Conservation (phyloP, 2,329 filamentous ascomycete genomes). For the Lachnellula occidentalis region DNA sequence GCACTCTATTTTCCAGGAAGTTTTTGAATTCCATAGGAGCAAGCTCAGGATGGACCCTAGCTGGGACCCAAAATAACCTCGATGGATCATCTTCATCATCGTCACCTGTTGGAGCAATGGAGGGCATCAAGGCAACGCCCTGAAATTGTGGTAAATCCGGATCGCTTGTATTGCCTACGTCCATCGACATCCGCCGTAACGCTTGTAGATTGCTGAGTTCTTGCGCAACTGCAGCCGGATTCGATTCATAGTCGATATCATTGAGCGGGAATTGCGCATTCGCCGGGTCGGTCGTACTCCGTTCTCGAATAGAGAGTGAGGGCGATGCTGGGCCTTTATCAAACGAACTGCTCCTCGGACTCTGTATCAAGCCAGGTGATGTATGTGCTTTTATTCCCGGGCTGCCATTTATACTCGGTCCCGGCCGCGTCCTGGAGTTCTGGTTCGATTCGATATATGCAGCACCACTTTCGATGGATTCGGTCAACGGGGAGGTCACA, state of each 20-base stretch:
- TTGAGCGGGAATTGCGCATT: slow-evolving; percentile 61
- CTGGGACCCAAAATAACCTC: slow-evolving; percentile 90
- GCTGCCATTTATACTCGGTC: slow-evolving; percentile 25
- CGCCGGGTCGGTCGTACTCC: slow-evolving; percentile 43
- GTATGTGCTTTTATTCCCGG: slow-evolving; percentile 25
- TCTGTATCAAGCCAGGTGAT: slow-evolving; percentile 28
- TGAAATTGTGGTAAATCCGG: slow-evolving; percentile 73
- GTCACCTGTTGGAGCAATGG: slow-evolving; percentile 63
- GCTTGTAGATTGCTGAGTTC: slow-evolving; percentile 70
- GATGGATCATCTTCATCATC: slow-evolving; percentile 86
- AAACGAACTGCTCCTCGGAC: slow-evolving; percentile 25
- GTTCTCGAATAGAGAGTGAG: slow-evolving; percentile 33
- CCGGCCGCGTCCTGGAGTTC: slow-evolving; percentile 19
- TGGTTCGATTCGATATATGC: slow-evolving; percentile 24
- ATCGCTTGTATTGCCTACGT: slow-evolving; percentile 57
- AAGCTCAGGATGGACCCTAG: slow-evolving; percentile 86
- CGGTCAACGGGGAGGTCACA: slow-evolving; percentile 37
- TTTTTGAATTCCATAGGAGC: slow-evolving; percentile 95
- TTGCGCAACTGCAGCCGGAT: slow-evolving; percentile 65
- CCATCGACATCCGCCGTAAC: slow-evolving; percentile 72
- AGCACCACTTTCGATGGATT: slow-evolving; percentile 33
- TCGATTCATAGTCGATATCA: slow-evolving; percentile 69
- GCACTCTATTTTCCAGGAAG: slow-evolving; percentile 88
- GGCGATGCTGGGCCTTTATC: slow-evolving; percentile 34
- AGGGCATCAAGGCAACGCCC: slow-evolving; percentile 58